These are phyloP conservation scores for Combretum micranthum DNA, from an alignment of 345 rosid genomes.

Conservation along the genomic window DNA sequence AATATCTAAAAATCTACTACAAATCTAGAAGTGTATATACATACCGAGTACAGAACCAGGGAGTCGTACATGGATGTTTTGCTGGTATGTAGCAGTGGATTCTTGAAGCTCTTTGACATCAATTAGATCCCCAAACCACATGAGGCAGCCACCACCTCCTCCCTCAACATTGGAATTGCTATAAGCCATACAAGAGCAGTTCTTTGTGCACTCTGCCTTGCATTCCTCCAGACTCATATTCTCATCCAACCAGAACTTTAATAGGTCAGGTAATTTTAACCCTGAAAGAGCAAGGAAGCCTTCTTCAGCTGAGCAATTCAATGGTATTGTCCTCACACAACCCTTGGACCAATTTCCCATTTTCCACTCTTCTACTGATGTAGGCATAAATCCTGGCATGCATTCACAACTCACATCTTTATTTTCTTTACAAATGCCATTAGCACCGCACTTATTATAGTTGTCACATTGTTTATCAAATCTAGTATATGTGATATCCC, in stretches of 20 bases:
- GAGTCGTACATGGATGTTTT: conserved; percentile 7
- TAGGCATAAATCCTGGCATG: conserved; percentile 28
- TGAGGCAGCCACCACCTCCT: conserved; percentile 23
- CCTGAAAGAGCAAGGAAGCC: conserved; percentile 5
- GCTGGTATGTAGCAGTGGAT: background rate
- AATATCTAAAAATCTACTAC: too few species aligned
- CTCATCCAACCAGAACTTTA: conserved; percentile 23
- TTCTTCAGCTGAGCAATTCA: conserved; percentile 6
- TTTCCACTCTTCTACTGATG: conserved; percentile 18
- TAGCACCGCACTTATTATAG: background rate
- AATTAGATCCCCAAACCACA: conserved; percentile 11
- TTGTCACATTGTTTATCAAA: background rate
- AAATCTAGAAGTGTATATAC: background rate
- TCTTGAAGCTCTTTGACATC: conserved; percentile 4
- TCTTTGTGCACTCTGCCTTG: conserved; percentile 9
- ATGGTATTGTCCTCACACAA: conserved; percentile 1
- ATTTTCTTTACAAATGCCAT: background rate
- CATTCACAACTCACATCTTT: conserved; percentile 13
- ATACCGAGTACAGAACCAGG: conserved; percentile 29
- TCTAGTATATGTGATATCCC: background rate
- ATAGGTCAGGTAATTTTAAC: conserved; percentile 17
- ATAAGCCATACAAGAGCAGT: conserved; percentile 35
- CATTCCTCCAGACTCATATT: conserved; percentile 12
- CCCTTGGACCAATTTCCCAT: conserved; percentile 17
- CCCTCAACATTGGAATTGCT: conserved; percentile 12